Evolutionary conservation across 768 basidiomycete species (phyloP).

Genomic region (Gelatoporia subvermispora): DNA sequence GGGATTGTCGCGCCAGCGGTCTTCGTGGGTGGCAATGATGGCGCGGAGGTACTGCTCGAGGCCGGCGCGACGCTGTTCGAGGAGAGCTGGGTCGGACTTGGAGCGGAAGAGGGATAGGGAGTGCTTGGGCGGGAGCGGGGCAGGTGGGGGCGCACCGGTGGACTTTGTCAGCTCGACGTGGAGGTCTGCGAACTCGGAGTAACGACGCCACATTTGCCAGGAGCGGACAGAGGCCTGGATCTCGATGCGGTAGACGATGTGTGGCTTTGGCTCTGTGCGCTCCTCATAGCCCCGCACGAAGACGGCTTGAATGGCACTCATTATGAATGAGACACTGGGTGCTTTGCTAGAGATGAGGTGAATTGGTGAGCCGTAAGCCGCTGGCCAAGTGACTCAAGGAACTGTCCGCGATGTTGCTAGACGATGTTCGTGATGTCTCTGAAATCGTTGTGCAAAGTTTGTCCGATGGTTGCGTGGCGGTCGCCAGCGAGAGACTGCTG

Average conservation of each 20-base stretch:
- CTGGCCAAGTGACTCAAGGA: no score
- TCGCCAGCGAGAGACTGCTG: no score
- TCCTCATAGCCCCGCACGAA: slow-evolving; percentile 67
- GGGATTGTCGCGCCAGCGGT: slow-evolving; percentile 73
- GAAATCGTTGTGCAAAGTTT: no score
- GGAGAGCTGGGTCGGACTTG: slow-evolving; percentile 51
- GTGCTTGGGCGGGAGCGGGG: slow-evolving; percentile 81
- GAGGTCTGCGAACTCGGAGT: slow-evolving; percentile 90
- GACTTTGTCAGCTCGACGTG: slow-evolving; percentile 76
- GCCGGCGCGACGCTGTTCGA: slow-evolving; percentile 72
- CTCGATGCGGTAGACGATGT: slow-evolving; percentile 77
- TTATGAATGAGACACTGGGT: slow-evolving; percentile 1
- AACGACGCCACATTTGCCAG: slow-evolving; percentile 93
- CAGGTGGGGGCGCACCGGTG: slow-evolving; percentile 78
- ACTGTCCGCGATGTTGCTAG: no score
- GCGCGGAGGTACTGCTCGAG: slow-evolving; percentile 85
- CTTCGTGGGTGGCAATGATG: slow-evolving; percentile 77
- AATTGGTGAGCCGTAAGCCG: no score
- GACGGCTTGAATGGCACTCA: slow-evolving; percentile 71
- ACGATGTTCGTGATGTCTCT: no score
- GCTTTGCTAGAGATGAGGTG: neutral
- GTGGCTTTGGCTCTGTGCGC: slow-evolving; percentile 65
- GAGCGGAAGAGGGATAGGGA: slow-evolving; percentile 61
- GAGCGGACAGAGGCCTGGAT: slow-evolving; percentile 85
- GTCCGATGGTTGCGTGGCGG: no score